A percentile compares a stretch with the other conserved stretches of the same genome.
Evolutionary conservation across 2,329 filamentous ascomycete genomes (phyloP).

Genomic region (Claviceps spartinae): DNA sequence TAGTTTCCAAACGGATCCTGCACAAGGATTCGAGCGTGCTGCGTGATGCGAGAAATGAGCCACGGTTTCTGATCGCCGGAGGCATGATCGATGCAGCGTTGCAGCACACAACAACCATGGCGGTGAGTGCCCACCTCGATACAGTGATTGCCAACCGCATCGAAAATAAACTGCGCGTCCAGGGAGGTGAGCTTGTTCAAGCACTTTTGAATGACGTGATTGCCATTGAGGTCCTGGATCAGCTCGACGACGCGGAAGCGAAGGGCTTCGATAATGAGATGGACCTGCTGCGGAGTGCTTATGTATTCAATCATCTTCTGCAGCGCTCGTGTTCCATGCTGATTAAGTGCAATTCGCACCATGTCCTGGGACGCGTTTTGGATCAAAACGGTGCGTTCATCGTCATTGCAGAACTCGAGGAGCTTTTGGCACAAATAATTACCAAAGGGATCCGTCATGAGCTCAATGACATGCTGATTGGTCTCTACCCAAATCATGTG

Average conservation of each 20-base stretch:
- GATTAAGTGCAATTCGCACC: slow-evolving; percentile 87
- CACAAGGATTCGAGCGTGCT: slow-evolving; percentile 75
- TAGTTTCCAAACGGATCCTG: slow-evolving; percentile 98
- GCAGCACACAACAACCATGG: slow-evolving; percentile 93
- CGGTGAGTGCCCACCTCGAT: slow-evolving; percentile 90
- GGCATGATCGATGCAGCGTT: slow-evolving; percentile 96
- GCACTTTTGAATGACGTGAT: slow-evolving; percentile 98
- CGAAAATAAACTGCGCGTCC: slow-evolving; percentile 93
- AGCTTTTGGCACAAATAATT: slow-evolving; percentile 99
- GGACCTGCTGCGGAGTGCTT: slow-evolving; percentile 69
- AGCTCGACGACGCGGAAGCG: slow-evolving; percentile 77
- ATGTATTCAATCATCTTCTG: slow-evolving; percentile 99
- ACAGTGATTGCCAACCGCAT: slow-evolving; percentile 77
- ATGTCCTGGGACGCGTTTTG: slow-evolving; percentile 79
- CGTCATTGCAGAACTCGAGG: slow-evolving; percentile 86
- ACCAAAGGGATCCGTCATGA: slow-evolving; percentile 98
- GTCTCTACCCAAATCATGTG: slow-evolving; percentile 93
- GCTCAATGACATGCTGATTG: slow-evolving; percentile 82
- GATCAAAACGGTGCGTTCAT: slow-evolving; percentile 86
- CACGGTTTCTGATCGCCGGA: slow-evolving; percentile 78
- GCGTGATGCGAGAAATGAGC: slow-evolving; percentile 76
- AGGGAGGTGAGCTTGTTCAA: slow-evolving; percentile 78
- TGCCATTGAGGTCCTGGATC: slow-evolving; percentile 95
- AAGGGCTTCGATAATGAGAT: slow-evolving; percentile 77
- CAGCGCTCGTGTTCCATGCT: slow-evolving; percentile 88